These are phyloP conservation scores for Stromatinia cepivora DNA, from an alignment of 2,329 filamentous ascomycete species.

Conservation along the genomic window DNA sequence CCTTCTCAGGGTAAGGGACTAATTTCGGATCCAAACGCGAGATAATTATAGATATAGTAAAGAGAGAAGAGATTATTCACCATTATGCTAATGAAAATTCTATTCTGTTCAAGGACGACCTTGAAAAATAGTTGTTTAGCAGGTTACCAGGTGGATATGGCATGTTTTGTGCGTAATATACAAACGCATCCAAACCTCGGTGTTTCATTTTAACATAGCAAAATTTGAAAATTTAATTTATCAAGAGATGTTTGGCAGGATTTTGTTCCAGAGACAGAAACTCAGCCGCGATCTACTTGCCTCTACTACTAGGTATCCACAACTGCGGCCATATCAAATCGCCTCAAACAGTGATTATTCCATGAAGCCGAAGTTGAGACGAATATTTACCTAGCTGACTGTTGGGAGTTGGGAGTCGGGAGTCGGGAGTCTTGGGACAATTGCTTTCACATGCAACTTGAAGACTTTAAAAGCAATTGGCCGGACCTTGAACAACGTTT, in stretches of 20 bases:
- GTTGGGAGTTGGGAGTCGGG: background rate
- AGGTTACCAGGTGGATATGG: too few relatives aligned
- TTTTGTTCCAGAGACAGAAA: slow-evolving; percentile 7
- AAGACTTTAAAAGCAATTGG: background rate
- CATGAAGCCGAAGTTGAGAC: slow-evolving; percentile 1
- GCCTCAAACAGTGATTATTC: background rate
- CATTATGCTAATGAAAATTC: slow-evolving; percentile 3
- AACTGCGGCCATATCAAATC: background rate
- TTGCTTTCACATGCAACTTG: background rate
- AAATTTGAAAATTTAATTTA: background rate
- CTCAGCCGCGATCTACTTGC: slow-evolving; percentile 10
- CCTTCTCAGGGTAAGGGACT: background rate
- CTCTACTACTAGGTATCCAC: background rate
- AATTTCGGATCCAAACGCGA: background rate
- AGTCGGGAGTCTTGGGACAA: background rate
- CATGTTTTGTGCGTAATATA: background rate
- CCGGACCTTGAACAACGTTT: background rate
- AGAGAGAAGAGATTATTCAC: slow-evolving; percentile 12
- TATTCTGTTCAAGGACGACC: slow-evolving; percentile 6
- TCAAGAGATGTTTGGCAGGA: background rate
- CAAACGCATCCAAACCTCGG: background rate
- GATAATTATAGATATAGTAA: slow-evolving; percentile 20
- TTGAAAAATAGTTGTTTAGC: background rate
- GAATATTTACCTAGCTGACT: background rate
- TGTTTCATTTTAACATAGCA: slow-evolving; percentile 5